Percentiles rank a stretch among this genome's conserved stretches.
These are phyloP conservation scores for Talaromyces marneffei DNA, from an alignment of 2,329 filamentous ascomycete species.

Conservation along the genomic window DNA sequence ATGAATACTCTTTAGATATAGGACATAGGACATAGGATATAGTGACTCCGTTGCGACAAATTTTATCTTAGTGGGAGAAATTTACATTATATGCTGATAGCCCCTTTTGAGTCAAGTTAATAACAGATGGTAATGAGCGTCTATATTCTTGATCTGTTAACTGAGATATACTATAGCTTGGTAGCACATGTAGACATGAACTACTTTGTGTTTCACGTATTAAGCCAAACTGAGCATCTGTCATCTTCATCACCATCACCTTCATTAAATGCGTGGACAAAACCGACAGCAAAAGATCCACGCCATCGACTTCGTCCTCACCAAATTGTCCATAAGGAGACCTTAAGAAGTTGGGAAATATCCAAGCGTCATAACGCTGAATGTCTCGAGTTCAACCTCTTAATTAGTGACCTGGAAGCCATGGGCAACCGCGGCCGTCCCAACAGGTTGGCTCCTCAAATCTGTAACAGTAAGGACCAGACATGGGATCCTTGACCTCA, in stretches of 20 bases:
- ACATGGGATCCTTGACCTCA: background rate
- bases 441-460: background rate
- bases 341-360: background rate
- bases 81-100: background rate
- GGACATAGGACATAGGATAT: no score
- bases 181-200: background rate
- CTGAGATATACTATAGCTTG: background rate
- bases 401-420: background rate
- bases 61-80: background rate
- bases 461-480: background rate
- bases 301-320: background rate
- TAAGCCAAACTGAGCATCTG: background rate
- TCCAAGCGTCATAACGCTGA: background rate
- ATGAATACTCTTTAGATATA: no score
- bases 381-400: background rate
- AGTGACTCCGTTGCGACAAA: no score
- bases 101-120: background rate
- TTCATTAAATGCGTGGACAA: background rate
- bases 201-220: background rate
- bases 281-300: background rate
- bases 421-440: background rate
- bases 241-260: background rate
- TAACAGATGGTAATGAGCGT: background rate
- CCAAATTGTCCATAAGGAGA: background rate
- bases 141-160: background rate